Evolutionary conservation across 768 basidiomycete genomes (phyloP), one percentile per base, ranked within the genome.

Genomic region (Phylloporus sp.): DNA sequence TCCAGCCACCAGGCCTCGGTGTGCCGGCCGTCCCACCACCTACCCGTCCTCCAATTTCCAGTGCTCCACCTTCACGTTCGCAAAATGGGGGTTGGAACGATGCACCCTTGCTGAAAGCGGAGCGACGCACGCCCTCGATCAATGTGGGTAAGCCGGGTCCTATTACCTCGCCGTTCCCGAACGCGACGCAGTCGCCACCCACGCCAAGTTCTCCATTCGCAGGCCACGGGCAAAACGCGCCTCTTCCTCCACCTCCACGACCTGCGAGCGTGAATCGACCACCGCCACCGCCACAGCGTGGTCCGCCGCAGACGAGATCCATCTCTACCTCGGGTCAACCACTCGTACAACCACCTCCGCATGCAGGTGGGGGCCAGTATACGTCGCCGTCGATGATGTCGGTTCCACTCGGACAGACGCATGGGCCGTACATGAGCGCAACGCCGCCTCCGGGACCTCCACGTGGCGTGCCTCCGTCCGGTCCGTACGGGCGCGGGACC

Each of bases 41-140:
- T 9, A 75, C 75, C 3, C 74, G 79, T 34, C 77, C 62, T 27
- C 54, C 61, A 1, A 57, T 64, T 7, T 61, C 74, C 6, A 67
- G 70, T 38, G 74, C 79, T 1, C 78, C 85, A 1, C 78, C 81
- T 4, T 82, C 81, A 24, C 79, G 82, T 34, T 70, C 71, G 23
- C 86, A 85, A 40, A 82, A 82, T 23, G 79, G 84, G 14, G 91
- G 91, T 0, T 97, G 93, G 92, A 97, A 97, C 57, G 94, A 97
- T 65, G 82, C 91, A 0, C 92, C 91, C 0, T 17, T 34, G 4
- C 61, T 71, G 11, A 54, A 71, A 14, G 61, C 70, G 9, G 63
- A 76, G 15, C 65, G 75, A 33, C 81, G 83, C 21, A 71, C 72
- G 1, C 79, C 85, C 18, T 67, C 75, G 6, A 57, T 72, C 24